phyloP scores from a whole-genome alignment of 192 early-diverging fungal species.

The Diversispora epigaea region DNA sequence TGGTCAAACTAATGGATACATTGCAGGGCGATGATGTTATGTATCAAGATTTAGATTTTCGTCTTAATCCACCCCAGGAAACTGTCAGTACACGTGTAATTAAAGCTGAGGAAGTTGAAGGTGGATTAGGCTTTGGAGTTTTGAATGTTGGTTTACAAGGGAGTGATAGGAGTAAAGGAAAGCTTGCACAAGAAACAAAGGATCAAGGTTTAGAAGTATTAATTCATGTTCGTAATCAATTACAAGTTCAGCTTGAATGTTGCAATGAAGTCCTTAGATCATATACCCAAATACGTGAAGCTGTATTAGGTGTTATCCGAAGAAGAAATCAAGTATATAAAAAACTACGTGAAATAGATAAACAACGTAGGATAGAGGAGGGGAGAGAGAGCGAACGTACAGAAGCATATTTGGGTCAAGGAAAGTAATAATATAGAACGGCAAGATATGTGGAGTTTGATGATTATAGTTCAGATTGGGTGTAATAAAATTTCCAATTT shows the following conservation, averaged over 20 bases:
- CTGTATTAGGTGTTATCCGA: too few relatives aligned
- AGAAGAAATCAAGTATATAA: too few relatives aligned
- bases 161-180: conserved; percentile 25
- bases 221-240: conserved; percentile 19
- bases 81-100: conserved; percentile 22
- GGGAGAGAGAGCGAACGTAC: too few relatives aligned
- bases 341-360: too few relatives aligned
- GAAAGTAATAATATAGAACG: too few relatives aligned
- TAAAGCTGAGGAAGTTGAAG: conserved; percentile 26
- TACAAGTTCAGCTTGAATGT: neutral
- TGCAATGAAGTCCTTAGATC: neutral
- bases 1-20: conserved; percentile 50
- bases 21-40: conserved; percentile 63
- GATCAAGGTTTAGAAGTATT: conserved; percentile 26
- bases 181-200: conserved; percentile 12
- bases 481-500: too few relatives aligned
- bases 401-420: too few relatives aligned
- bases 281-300: too few relatives aligned
- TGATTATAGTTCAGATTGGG: too few relatives aligned
- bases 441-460: too few relatives aligned
- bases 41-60: conserved; percentile 53
- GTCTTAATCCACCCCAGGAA: conserved; percentile 26
- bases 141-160: conserved; percentile 27
- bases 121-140: conserved; percentile 28
- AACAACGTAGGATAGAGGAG: too few relatives aligned